phyloP scores from a whole-genome alignment of 495 filamentous ascomycete species.

The Neurospora terricola region DNA sequence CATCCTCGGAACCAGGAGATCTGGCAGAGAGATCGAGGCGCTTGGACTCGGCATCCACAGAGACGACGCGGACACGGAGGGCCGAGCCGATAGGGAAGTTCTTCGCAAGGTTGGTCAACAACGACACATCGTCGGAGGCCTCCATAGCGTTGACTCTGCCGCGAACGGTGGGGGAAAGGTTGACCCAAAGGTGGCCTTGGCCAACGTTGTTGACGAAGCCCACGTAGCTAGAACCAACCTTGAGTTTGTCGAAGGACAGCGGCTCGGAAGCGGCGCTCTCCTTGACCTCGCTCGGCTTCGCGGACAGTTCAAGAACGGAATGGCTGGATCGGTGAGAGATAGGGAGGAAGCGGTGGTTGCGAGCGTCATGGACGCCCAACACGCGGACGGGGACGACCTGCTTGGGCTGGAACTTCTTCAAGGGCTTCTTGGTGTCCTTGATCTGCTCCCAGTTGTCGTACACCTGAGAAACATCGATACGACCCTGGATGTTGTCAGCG shows the following conservation, averaged over 20 bases:
- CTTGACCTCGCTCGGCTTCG: conserved; percentile 59
- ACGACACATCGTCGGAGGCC: conserved; percentile 72
- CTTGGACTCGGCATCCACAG: conserved; percentile 60
- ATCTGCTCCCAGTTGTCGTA: conserved; percentile 86
- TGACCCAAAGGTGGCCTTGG: conserved; percentile 74
- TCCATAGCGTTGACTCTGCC: conserved; percentile 74
- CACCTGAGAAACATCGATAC: conserved; percentile 79
- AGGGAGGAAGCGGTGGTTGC: conserved; percentile 83
- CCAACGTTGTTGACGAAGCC: conserved; percentile 85
- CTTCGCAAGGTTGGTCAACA: conserved; percentile 61
- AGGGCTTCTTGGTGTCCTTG: conserved; percentile 65
- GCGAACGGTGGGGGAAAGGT: conserved; percentile 79
- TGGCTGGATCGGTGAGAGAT: conserved; percentile 75
- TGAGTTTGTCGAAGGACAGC: conserved; percentile 66
- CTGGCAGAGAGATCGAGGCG: conserved; percentile 76
- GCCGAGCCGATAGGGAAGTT: conserved; percentile 86
- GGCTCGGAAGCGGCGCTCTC: conserved; percentile 31
- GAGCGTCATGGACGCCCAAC: conserved; percentile 79
- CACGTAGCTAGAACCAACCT: conserved; percentile 56
- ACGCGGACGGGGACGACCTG: conserved; percentile 65
- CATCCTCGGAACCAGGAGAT: conserved; percentile 38
- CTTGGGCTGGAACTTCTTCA: conserved; percentile 60
- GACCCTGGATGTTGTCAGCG: conserved; percentile 81
- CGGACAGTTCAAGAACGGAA: conserved; percentile 81
- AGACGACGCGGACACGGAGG: conserved; percentile 63